These are phyloP conservation scores for Misopates orontium DNA, from an alignment of 257 asterid species.

Conservation along the genomic window DNA sequence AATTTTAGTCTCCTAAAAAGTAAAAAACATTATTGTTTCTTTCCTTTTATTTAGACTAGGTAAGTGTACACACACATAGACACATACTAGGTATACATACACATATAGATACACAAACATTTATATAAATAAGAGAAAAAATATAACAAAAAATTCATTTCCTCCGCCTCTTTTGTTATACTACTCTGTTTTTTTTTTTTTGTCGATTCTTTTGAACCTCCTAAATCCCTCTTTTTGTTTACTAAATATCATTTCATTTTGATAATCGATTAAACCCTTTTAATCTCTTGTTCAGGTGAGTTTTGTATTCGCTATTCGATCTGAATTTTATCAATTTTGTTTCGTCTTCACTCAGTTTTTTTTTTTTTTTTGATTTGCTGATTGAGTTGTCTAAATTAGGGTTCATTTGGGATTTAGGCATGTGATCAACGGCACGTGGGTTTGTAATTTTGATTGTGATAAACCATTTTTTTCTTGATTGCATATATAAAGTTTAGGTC, in stretches of 20 bases:
- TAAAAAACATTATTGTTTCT: too few species aligned
- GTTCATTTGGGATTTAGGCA: constrained; percentile 1
- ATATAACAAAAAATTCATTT: background rate
- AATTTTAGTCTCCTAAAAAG: too few species aligned
- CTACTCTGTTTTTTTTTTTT: background rate
- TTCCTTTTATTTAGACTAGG: too few species aligned
- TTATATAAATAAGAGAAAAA: too few species aligned
- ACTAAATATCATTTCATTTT: background rate
- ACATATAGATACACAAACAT: too few species aligned
- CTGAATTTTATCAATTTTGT: constrained; percentile 13
- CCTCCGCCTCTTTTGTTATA: constrained; percentile 23
- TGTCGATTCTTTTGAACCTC: too few species aligned
- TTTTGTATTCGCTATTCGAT: constrained; percentile 9
- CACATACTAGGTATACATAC: too few species aligned
- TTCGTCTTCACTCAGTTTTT: background rate
- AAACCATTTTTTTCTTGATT: constrained; percentile 15
- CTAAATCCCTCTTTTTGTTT: constrained; percentile 7
- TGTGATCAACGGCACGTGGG: background rate
- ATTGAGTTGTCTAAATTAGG: constrained; percentile 18
- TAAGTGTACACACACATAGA: too few species aligned
- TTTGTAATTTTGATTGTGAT: constrained; percentile 14
- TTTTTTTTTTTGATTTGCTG: too few species aligned
- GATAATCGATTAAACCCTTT: constrained; percentile 1
- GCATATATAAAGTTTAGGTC: background rate
- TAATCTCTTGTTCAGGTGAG: constrained; percentile 6